Conservation (phyloP, 768 basidiomycete genomes). For the Serendipita sp. region DNA sequence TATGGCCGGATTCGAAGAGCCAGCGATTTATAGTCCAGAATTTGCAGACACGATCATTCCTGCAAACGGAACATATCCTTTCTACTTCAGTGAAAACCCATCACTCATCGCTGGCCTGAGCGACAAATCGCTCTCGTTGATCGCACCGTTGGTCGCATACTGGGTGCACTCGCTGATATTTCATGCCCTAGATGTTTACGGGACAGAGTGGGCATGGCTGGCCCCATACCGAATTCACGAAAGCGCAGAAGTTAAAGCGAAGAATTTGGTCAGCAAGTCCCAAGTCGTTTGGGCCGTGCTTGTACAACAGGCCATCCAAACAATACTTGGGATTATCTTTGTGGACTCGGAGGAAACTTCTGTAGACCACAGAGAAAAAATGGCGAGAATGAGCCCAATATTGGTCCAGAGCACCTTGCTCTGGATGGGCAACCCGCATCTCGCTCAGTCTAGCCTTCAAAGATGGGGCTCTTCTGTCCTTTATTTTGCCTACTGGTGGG, state of each 20-base stretch:
- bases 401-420: slow-evolving; percentile 5
- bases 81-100: slow-evolving; percentile 21
- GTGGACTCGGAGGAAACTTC: slow-evolving; percentile 26
- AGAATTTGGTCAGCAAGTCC: slow-evolving; percentile 54
- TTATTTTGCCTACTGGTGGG: slow-evolving; percentile 85
- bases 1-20: neutral
- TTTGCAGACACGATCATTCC: slow-evolving; percentile 8
- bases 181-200: slow-evolving; percentile 59
- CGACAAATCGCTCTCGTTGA: slow-evolving; percentile 55
- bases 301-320: slow-evolving; percentile 77
- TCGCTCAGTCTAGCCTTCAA: neutral
- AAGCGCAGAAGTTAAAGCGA: slow-evolving; percentile 52
- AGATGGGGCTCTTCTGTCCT: slow-evolving; percentile 20
- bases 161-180: slow-evolving; percentile 73
- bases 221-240: slow-evolving; percentile 81
- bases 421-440: neutral
- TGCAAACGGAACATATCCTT: slow-evolving; percentile 15
- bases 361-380: slow-evolving; percentile 28
- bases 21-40: neutral
- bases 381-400: slow-evolving; percentile 9
- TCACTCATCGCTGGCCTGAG: slow-evolving; percentile 36
- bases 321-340: slow-evolving; percentile 52
- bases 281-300: slow-evolving; percentile 70
- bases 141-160: slow-evolving; percentile 64
- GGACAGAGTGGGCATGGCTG: slow-evolving; percentile 45